phyloP scores from a whole-genome alignment of 1,284 basidiomycete species.

The Ceratobasidium sp. region DNA sequence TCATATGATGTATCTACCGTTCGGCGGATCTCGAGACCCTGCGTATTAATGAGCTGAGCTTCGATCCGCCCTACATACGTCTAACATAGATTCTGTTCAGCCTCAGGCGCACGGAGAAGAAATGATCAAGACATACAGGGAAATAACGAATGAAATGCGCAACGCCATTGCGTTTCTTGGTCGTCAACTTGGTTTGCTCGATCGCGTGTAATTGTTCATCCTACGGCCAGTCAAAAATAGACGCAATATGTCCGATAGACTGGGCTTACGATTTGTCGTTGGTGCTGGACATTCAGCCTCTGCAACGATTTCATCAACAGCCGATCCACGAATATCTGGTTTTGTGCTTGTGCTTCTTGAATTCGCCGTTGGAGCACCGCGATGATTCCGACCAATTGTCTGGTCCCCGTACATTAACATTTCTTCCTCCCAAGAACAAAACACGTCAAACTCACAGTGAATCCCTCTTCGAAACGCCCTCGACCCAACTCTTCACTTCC shows the following conservation, averaged over 20 bases:
- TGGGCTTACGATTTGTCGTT: slow-evolving; percentile 76
- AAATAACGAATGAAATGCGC: slow-evolving; percentile 94
- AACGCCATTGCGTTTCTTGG: slow-evolving; percentile 91
- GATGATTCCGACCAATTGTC: slow-evolving; percentile 86
- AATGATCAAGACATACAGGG: slow-evolving; percentile 59
- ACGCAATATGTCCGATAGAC: not conserved
- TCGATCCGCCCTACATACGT: slow-evolving; percentile 84
- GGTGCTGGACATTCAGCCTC: slow-evolving; percentile 74
- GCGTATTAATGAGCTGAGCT: slow-evolving; percentile 79
- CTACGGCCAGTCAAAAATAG: slow-evolving; percentile 52
- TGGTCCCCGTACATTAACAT: slow-evolving; percentile 49
- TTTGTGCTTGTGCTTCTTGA: slow-evolving; percentile 77
- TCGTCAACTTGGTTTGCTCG: slow-evolving; percentile 88
- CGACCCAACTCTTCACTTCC: slow-evolving; percentile 87
- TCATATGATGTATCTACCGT: slow-evolving; percentile 87
- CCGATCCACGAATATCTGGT: slow-evolving; percentile 75
- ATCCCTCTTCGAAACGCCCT: slow-evolving; percentile 78
- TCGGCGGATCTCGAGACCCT: slow-evolving; percentile 78
- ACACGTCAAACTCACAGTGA: slow-evolving; percentile 66
- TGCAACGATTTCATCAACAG: slow-evolving; percentile 83
- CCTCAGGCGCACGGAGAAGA: not conserved
- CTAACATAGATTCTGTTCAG: slow-evolving; percentile 43
- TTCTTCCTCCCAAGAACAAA: not conserved
- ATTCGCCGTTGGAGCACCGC: slow-evolving; percentile 82
- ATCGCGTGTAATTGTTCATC: slow-evolving; percentile 88